Conservation (phyloP, 2,329 filamentous ascomycete species). For the Beauveria sp. region DNA sequence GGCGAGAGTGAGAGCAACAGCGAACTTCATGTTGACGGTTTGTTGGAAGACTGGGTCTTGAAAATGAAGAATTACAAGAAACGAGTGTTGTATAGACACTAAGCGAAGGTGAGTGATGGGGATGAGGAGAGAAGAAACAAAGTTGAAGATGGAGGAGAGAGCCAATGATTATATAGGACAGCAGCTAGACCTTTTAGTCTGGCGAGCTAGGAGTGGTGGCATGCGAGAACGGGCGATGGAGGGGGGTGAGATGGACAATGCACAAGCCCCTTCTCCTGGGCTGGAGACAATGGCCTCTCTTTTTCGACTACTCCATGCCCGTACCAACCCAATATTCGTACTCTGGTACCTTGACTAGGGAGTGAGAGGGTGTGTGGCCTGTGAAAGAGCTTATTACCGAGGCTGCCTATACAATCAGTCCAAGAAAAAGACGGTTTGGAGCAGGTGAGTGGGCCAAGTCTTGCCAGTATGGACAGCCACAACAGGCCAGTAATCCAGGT, state of each 20-base stretch:
- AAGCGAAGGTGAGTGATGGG: slow-evolving; percentile 8
- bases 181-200: background rate
- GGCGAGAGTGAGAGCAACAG: slow-evolving; percentile 5
- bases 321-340: background rate
- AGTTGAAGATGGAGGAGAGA: background rate
- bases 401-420: slow-evolving; percentile 4
- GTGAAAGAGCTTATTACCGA: slow-evolving; percentile 10
- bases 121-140: slow-evolving; percentile 2
- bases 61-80: slow-evolving; percentile 2
- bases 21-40: slow-evolving; percentile 13
- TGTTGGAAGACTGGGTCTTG: slow-evolving; percentile 5
- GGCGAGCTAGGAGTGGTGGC: background rate
- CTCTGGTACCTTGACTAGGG: background rate
- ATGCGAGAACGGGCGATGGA: background rate
- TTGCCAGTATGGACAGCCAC: background rate
- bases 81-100: slow-evolving; percentile 11
- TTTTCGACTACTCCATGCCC: background rate
- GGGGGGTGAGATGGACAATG: background rate
- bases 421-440: background rate
- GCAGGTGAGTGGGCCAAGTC: background rate
- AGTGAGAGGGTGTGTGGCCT: slow-evolving; percentile 1
- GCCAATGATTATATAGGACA: slow-evolving; percentile 6
- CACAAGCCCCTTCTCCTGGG: background rate
- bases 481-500: background rate
- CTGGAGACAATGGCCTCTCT: background rate